Evolutionary conservation across 495 filamentous ascomycete species (phyloP), one percentile per base, ranked within the genome.

Genomic region (Annulohypoxylon nitens): DNA sequence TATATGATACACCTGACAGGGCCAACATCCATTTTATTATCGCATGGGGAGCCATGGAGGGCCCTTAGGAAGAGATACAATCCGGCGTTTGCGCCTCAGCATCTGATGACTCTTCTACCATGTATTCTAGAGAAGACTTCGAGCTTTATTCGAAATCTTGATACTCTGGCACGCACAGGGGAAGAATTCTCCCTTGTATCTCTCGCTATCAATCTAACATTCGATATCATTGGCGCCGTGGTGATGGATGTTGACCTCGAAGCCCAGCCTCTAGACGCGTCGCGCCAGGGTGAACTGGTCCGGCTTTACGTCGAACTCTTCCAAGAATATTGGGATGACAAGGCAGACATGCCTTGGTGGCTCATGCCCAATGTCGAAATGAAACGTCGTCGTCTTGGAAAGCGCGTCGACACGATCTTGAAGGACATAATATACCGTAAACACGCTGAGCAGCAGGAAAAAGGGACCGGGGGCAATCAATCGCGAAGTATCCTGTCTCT

Each of bases 211-310:
- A 74, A 74, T 39, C 16, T 76, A 9, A 74, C 70, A 0, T 74
- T 76, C 9, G 70, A 76, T 11, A 68, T 76, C 4, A 82, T 81
- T 12, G 71, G 81, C 1, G 72, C 76, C 34, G 75, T 83, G 7
- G 72, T 79, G 12, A 80, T 83, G 76, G 77, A 77, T 51, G 48
- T 61, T 10, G 75, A 82, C 54, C 73, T 82, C 10, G 55, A 80
- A 14, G 80, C 79, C n/a, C 81, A 83, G 54, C 55, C 71, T 41
- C 4, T 55, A 1, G 59, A 77, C 16, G 37, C 23, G 4, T 54
- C 63, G 3, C 14, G 39, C 4, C 62, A 60, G 34, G 33, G 58
- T 47, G 67, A 70, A 36, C 50, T 71, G 1, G 48, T 70, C 16
- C 25, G 51, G 7, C 3, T 34, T 16, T 75, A 62, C n/a, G 41